Evolutionary conservation across 176 grass and related monocot species (phyloP), one percentile per base, ranked within the genome.

Genomic region (Lolium multiflorum): DNA sequence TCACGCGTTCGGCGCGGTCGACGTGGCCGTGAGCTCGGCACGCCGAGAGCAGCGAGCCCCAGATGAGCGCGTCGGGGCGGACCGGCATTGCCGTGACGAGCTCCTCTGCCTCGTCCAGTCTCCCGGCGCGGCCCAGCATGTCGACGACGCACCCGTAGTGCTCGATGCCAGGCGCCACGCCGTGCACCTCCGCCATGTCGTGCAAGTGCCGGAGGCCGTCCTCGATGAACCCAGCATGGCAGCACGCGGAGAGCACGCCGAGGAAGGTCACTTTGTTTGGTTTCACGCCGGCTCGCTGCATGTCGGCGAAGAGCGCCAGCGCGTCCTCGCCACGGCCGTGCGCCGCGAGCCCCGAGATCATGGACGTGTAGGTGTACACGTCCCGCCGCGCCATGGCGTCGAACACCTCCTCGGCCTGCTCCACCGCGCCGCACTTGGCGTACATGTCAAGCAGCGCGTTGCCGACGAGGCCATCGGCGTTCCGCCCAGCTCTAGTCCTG

Each of bases 371-470:
- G 37, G 84, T 88, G 87, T 88, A 93, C 65, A 89, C 95, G 79
- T 97, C 95, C 6, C 87, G 86, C 50, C 44, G 51, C 21, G 31
- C 10, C 89, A 93, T 94, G 20, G 4, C 57, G 65, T 37, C 78
- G 81, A 94, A 94, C 77, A 97, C 90, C 78, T 86, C 62, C 50
- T 15, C 13, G n/a, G 95, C 95, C 1, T 88, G 87, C 7, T 87
- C 84, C 2, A 91, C 70, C 3, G 76, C 86, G 37, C 95, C 95
- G 18, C 95, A 97, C 88, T 94, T 97, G 41, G 87, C 78, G 71
- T 97, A 97, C 95, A 97, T 94, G 71, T 94, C 90, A 3, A 97
- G 15, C 37, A 97, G 82, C 1, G 95, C 92, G 68, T 97, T 94
- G 18, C 91, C 87, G 10, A 91, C 67, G 6, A 87, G 37, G 22